Evolutionary conservation across 2,329 filamentous ascomycete species (phyloP).

Genomic region (Exserohilum turcica): DNA sequence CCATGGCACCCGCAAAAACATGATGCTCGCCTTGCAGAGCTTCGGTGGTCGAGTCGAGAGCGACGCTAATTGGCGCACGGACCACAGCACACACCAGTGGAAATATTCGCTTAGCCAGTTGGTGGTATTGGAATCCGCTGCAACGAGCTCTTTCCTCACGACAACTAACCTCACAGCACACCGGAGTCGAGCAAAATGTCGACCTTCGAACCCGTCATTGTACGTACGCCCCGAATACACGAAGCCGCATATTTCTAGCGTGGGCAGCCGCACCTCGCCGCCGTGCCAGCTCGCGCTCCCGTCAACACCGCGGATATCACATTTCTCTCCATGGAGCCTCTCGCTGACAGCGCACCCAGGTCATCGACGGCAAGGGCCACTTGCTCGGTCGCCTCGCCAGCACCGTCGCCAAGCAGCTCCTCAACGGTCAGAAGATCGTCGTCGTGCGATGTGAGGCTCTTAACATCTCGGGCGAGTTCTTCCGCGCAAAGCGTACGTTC

Average conservation of each 20-base stretch:
- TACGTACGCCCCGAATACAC: slow-evolving; percentile 52
- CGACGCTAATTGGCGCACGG: slow-evolving; percentile 13
- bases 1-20: background rate
- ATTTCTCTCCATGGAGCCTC: slow-evolving; percentile 6
- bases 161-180: slow-evolving; percentile 43
- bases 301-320: slow-evolving; percentile 8
- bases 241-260: slow-evolving; percentile 6
- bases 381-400: slow-evolving; percentile 98
- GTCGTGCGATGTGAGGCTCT: slow-evolving; percentile 98
- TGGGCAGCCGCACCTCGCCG: slow-evolving; percentile 17
- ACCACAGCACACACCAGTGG: slow-evolving; percentile 10
- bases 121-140: slow-evolving; percentile 15
- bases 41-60: background rate
- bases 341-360: slow-evolving; percentile 50
- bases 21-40: background rate
- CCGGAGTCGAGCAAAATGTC: slow-evolving; percentile 61
- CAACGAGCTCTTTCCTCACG: slow-evolving; percentile 20
- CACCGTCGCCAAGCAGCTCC: slow-evolving; percentile 98
- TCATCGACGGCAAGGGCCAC: slow-evolving; percentile 99
- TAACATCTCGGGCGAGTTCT: slow-evolving; percentile 99
- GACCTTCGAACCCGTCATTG: slow-evolving; percentile 68
- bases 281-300: slow-evolving; percentile 13
- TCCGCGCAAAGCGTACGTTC: slow-evolving; percentile 98
- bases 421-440: slow-evolving; percentile 99
- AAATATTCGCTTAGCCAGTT: slow-evolving; percentile 13